Percentiles rank a stretch among this genome's conserved stretches.
phyloP scores from a whole-genome alignment of 352 stramenopile genomes.

The Phytophthora tentaculata region DNA sequence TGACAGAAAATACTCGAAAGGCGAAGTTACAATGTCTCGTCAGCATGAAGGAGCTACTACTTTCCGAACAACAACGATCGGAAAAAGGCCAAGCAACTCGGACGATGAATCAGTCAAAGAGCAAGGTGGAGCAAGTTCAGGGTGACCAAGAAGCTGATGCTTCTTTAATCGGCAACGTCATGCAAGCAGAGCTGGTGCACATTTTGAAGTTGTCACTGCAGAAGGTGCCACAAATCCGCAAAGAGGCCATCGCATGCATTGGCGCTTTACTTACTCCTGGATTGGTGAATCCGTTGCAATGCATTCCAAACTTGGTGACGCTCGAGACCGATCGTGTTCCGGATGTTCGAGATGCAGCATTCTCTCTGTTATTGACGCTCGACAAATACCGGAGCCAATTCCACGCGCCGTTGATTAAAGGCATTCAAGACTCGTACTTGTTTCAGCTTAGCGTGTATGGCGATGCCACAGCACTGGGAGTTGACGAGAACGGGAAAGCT shows the following conservation, averaged over 20 bases:
- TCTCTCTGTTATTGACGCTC: conserved; percentile 67
- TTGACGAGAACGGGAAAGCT: conserved; percentile 75
- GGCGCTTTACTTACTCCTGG: conserved; percentile 76
- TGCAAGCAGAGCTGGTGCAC: conserved; percentile 82
- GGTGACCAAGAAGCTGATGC: conserved; percentile 88
- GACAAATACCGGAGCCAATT: conserved; percentile 66
- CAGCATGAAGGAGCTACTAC: conserved; percentile 78
- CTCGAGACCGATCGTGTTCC: conserved; percentile 78
- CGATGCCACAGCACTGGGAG: conserved; percentile 47
- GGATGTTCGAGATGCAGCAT: conserved; percentile 68
- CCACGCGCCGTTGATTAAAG: conserved; percentile 59
- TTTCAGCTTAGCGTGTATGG: conserved; percentile 75
- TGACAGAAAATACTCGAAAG: conserved; percentile 49
- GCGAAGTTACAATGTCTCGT: conserved; percentile 71
- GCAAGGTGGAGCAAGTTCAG: conserved; percentile 78
- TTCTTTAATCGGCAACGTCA: conserved; percentile 86
- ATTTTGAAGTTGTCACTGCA: conserved; percentile 61
- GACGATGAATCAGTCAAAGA: conserved; percentile 60
- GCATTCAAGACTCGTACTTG: conserved; percentile 65
- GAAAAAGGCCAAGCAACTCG: conserved; percentile 52
- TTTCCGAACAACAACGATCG: conserved; percentile 73
- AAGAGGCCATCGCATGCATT: conserved; percentile 73
- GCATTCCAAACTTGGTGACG: conserved; percentile 80
- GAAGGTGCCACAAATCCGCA: conserved; percentile 67
- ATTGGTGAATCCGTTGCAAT: conserved; percentile 77